Evolutionary conservation across 2,329 filamentous ascomycete species (phyloP), one percentile per base, ranked within the genome.

Genomic region (Aspergillus calidoustus): DNA sequence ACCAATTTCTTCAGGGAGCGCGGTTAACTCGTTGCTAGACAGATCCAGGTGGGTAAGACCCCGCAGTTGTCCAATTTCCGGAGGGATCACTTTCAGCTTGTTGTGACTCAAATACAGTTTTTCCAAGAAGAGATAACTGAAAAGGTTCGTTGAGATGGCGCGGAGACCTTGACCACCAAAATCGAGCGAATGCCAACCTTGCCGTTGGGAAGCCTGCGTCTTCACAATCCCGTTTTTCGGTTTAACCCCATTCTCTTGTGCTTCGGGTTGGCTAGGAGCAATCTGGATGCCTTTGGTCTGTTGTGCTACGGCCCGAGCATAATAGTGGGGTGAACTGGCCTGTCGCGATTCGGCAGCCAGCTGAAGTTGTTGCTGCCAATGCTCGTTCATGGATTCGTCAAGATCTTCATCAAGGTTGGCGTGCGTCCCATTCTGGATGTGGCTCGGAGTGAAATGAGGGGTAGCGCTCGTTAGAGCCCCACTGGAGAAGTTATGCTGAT

Each of bases 31-130:
- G 77, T 99, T 99, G 79, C 90, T 88, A 0, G 95, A 98, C 3
- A 93, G 84, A 77, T 99, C 94, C 53, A 99, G 85, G 71, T 93
- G 86, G 41, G 87, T 90, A 53, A 99, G 81, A 66, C 91, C 89
- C 66, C 93, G 89, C 66, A 99, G 83, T 69, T 90, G 86, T 44
- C 95, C 93, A 74, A 99, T 92, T 23, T 88, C 84, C 43, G 90
- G 81, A 13, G 94, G 93, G n/a, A 99, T 81, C 50, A 85, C 84
- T 30, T 88, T 88, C 62, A 99, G 85, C 75, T 93, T 93, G 83
- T 99, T 99, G 68, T 93, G 94, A 70, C 93, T 93, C 65, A 99
- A 87, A 76, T 96, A 97, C 31, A 99, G 86, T 77, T 96, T 94
- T 68, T 91, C 91, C 60, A 99, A 82, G 76, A 99, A 98, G 49